Conservation (phyloP, 2,329 filamentous ascomycete genomes). For the Chrysoporthe puriensis region DNA sequence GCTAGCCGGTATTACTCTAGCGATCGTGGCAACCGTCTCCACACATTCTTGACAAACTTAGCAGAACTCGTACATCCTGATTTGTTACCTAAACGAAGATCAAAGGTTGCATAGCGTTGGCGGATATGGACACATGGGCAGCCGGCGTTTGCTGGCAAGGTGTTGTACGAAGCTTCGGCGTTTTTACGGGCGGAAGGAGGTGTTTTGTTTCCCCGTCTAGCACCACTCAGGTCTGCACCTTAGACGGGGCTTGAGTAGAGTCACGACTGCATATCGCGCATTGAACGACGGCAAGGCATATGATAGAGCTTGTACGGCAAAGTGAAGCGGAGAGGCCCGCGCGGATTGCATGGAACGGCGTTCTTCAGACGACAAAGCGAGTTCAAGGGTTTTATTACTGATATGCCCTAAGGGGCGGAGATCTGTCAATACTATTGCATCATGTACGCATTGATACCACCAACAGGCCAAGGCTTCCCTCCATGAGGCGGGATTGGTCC, state of each 20-base stretch:
- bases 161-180: neutral
- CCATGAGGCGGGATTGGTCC: neutral
- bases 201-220: neutral
- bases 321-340: neutral
- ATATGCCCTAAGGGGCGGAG: neutral
- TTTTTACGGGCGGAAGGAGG: neutral
- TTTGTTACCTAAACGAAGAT: neutral
- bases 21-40: neutral
- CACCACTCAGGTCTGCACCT: neutral
- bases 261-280: neutral
- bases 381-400: neutral
- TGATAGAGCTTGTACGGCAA: conserved; percentile 8
- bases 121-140: neutral
- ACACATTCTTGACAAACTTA: neutral
- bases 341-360: conserved; percentile 6
- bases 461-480: neutral
- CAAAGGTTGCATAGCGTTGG: neutral
- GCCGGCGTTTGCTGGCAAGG: neutral
- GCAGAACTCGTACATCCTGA: neutral
- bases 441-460: neutral
- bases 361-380: neutral
- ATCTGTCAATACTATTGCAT: neutral
- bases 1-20: neutral
- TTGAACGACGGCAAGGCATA: neutral
- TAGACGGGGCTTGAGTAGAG: neutral